phyloP scores from a whole-genome alignment of 1,139 yeast genomes.

The Trichomonascaceae sp. region DNA sequence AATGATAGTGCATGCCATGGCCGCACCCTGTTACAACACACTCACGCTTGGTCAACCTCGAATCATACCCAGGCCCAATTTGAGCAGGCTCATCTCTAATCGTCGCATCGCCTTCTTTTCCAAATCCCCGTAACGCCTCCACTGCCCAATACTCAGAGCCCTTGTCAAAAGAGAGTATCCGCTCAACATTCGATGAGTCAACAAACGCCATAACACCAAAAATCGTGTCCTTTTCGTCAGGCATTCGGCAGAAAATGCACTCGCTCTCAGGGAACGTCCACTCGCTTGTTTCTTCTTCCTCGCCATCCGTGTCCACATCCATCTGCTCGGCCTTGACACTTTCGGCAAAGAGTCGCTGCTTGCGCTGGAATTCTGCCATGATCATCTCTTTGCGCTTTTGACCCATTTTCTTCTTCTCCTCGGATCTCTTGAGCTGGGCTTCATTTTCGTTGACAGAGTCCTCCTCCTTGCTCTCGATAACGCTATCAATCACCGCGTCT shows the following conservation, averaged over 20 bases:
- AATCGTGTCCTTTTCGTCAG: slow-evolving; percentile 51
- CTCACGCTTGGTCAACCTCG: slow-evolving; percentile 22
- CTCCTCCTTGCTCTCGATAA: slow-evolving; percentile 23
- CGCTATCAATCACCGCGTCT: slow-evolving; percentile 5
- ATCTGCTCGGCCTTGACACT: slow-evolving; percentile 26
- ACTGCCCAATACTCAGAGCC: slow-evolving; percentile 57
- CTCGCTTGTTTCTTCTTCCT: slow-evolving; percentile 25
- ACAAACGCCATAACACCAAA: slow-evolving; percentile 63
- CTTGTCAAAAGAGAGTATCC: slow-evolving; percentile 51
- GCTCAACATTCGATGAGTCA: slow-evolving; percentile 44
- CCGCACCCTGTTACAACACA: slow-evolving; percentile 75
- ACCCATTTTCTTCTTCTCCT: slow-evolving; percentile 58
- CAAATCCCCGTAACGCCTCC: slow-evolving; percentile 35
- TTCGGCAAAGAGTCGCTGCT: slow-evolving; percentile 55
- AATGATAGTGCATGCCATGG: slow-evolving; percentile 81
- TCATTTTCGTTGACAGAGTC: not conserved
- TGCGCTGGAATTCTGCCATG: slow-evolving; percentile 55
- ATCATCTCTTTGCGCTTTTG: slow-evolving; percentile 59
- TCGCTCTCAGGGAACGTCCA: slow-evolving; percentile 73
- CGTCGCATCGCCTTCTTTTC: slow-evolving; percentile 15
- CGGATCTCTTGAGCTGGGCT: not conserved
- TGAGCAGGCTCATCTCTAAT: slow-evolving; percentile 30
- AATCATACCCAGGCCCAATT: slow-evolving; percentile 58
- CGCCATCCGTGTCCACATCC: slow-evolving; percentile 18
- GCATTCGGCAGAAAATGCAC: slow-evolving; percentile 84